Conservation (phyloP, 1,284 basidiomycete genomes). For the Puccinia triticina region DNA sequence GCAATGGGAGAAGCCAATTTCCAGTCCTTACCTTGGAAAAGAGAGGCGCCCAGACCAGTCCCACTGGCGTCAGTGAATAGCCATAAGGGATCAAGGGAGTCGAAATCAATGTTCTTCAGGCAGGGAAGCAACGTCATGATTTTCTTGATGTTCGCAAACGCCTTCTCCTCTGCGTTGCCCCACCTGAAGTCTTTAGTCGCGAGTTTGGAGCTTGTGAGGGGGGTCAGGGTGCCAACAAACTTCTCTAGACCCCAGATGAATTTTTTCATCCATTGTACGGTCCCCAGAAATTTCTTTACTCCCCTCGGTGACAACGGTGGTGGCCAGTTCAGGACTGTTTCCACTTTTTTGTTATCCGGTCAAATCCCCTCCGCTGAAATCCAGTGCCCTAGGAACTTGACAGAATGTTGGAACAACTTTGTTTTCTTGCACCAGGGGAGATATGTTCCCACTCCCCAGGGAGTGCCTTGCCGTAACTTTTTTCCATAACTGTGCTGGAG, state of each 20-base stretch:
- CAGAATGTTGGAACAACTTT: neutral
- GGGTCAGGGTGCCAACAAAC: too few relatives aligned
- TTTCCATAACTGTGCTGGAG: too few relatives aligned
- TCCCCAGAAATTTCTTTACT: slow-evolving; percentile 6
- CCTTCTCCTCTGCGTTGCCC: neutral
- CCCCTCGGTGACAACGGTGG: neutral
- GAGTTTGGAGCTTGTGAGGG: neutral
- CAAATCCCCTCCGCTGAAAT: neutral
- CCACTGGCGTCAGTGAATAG: slow-evolving; percentile 14
- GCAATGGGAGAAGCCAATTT: slow-evolving; percentile 19
- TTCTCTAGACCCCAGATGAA: too few relatives aligned
- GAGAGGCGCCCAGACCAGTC: too few relatives aligned
- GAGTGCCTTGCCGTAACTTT: too few relatives aligned
- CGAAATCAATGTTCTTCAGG: slow-evolving; percentile 8
- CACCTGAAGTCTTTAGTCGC: neutral
- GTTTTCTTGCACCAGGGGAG: too few relatives aligned
- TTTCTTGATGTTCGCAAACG: neutral
- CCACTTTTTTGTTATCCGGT: neutral
- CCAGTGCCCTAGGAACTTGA: slow-evolving; percentile 29
- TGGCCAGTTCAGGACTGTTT: neutral
- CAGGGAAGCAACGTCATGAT: slow-evolving; percentile 7
- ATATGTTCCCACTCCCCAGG: too few relatives aligned
- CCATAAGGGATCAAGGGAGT: neutral
- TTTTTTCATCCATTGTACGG: too few relatives aligned
- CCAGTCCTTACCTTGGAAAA: slow-evolving; percentile 22